Conservation (phyloP, 2,329 filamentous ascomycete species). For the Mycogone perniciosa region DNA sequence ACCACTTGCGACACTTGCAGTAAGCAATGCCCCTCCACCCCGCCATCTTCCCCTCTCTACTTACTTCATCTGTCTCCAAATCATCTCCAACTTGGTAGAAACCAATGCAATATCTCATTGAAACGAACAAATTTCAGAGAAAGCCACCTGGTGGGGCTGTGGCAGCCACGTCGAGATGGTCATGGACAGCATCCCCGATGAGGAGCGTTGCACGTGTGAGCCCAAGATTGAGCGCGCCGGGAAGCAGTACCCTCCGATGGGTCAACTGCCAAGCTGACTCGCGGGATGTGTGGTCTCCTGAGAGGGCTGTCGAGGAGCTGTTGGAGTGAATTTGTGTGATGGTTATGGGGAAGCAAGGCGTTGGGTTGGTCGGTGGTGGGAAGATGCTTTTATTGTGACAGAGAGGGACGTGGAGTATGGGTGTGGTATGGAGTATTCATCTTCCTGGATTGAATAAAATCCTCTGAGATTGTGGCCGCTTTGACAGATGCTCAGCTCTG, state of each 20-base stretch:
- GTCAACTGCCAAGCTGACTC: constrained; percentile 37
- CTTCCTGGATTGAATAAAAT: too few relatives aligned
- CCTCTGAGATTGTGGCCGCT: not conserved
- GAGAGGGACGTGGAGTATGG: not conserved
- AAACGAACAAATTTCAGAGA: constrained; percentile 34
- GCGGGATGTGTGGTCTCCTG: constrained; percentile 22
- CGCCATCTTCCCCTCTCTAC: not conserved
- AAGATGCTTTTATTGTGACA: not conserved
- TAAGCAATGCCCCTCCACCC: constrained; percentile 33
- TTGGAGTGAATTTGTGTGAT: constrained; percentile 11
- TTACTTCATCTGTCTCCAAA: not conserved
- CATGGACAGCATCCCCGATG: constrained; percentile 51
- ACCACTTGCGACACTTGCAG: constrained; percentile 56
- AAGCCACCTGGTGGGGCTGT: constrained; percentile 60
- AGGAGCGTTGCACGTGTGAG: constrained; percentile 59
- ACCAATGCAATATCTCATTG: not conserved
- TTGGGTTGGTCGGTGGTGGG: not conserved
- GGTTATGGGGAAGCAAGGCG: not conserved
- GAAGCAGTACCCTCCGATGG: constrained; percentile 60
- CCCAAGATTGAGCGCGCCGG: constrained; percentile 57
- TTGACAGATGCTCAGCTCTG: not conserved
- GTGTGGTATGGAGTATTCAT: not conserved
- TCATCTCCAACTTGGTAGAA: not conserved
- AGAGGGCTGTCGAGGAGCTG: constrained; percentile 26
- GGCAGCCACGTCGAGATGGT: constrained; percentile 55